A percentile compares a stretch with the other conserved stretches of the same genome.
These are phyloP conservation scores for Cystofilobasidium bisporidii DNA, from an alignment of 768 basidiomycete species.

Conservation along the genomic window DNA sequence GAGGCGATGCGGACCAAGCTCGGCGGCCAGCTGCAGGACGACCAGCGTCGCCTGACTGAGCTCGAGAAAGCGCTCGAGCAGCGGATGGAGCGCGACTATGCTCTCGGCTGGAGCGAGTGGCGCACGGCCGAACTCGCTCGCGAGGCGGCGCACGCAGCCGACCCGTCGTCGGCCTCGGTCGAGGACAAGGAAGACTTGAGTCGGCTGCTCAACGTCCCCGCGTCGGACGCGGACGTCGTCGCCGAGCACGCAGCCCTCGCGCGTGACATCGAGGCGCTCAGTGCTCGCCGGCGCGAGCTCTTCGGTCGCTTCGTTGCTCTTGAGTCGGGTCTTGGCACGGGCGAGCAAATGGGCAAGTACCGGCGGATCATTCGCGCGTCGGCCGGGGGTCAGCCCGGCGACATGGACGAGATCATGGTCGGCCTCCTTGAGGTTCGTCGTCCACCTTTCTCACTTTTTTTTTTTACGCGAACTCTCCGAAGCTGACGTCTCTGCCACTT, in stretches of 20 bases:
- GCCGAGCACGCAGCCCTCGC: conserved; percentile 47
- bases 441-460: background rate
- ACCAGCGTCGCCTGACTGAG: conserved; percentile 51
- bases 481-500: too few relatives aligned
- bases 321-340: conserved; percentile 83
- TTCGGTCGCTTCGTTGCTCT: conserved; percentile 69
- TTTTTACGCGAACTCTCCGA: too few relatives aligned
- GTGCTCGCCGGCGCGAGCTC: conserved; percentile 57
- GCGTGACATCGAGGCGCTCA: conserved; percentile 56
- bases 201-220: conserved; percentile 42
- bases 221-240: conserved; percentile 37
- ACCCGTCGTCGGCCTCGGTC: background rate
- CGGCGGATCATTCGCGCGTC: conserved; percentile 78
- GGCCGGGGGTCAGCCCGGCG: conserved; percentile 65
- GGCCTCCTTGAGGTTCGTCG: conserved; percentile 59
- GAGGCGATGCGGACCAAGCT: conserved; percentile 54
- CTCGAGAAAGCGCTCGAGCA: conserved; percentile 57
- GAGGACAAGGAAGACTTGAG: conserved; percentile 32
- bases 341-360: conserved; percentile 80
- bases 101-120: conserved; percentile 90
- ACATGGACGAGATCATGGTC: conserved; percentile 75
- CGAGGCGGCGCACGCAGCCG: conserved; percentile 45
- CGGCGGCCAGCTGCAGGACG: conserved; percentile 56
- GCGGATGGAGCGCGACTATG: conserved; percentile 73
- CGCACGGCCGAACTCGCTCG: conserved; percentile 70